Evolutionary conservation across 2,329 filamentous ascomycete genomes (phyloP).

Genomic region (Capronia americana): DNA sequence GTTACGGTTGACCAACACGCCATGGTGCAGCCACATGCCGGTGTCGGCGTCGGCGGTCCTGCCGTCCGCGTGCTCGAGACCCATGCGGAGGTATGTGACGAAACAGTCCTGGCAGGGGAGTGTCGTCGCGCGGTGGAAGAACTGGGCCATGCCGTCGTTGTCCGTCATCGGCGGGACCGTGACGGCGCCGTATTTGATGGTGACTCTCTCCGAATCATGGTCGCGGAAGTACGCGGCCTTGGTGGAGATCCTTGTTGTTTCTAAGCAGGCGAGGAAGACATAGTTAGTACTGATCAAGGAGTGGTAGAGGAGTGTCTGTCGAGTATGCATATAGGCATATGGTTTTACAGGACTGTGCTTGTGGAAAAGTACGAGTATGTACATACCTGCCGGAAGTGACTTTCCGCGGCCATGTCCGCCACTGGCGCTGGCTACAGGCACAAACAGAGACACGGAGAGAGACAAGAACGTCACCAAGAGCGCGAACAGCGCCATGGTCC

Average conservation of each 20-base stretch:
- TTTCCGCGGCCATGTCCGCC: constrained; percentile 16
- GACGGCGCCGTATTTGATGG: constrained; percentile 22
- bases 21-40: constrained; percentile 44
- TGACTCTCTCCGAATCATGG: constrained; percentile 15
- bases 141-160: constrained; percentile 25
- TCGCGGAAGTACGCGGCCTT: constrained; percentile 12
- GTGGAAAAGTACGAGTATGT: neutral
- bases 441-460: neutral
- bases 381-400: constrained; percentile 3
- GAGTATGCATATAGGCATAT: neutral
- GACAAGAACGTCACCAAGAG: constrained; percentile 5
- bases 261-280: neutral
- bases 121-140: constrained; percentile 14
- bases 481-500: constrained; percentile 4
- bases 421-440: neutral
- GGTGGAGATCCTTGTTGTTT: constrained; percentile 1
- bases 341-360: neutral
- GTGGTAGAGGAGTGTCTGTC: neutral
- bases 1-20: constrained; percentile 30
- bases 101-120: constrained; percentile 33
- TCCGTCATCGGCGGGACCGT: constrained; percentile 27
- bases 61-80: constrained; percentile 44
- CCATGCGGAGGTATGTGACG: constrained; percentile 41
- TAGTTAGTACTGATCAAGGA: neutral
- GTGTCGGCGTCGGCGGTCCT: constrained; percentile 44